Conservation (phyloP, 2,329 filamentous ascomycete genomes). For the Byssothecium circinans region DNA sequence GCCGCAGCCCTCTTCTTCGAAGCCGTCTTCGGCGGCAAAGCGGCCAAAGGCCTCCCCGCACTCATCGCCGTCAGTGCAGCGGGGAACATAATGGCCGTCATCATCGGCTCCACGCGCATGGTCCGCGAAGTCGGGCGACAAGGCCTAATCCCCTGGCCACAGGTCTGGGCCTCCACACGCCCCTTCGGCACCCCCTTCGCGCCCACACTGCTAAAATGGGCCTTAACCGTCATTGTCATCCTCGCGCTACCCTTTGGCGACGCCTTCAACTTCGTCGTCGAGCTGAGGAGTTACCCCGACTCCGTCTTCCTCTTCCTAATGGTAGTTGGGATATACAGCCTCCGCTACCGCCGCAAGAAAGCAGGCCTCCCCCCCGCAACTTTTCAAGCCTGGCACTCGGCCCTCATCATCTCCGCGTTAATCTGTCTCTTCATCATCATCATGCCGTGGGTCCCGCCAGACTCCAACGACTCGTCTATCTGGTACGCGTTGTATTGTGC, state of each 20-base stretch:
- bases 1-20: conserved; percentile 63
- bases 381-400: conserved; percentile 28
- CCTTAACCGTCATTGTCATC: conserved; percentile 31
- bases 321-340: conserved; percentile 27
- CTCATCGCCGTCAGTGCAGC: conserved; percentile 30
- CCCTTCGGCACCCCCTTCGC: conserved; percentile 66
- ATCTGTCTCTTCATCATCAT: conserved; percentile 53
- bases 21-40: conserved; percentile 59
- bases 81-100: conserved; percentile 34
- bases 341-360: conserved; percentile 28
- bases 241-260: conserved; percentile 60
- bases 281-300: conserved; percentile 31
- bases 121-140: conserved; percentile 35
- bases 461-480: conserved; percentile 66
- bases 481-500: conserved; percentile 73
- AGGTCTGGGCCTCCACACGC: conserved; percentile 64
- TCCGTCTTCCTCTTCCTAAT: conserved; percentile 29
- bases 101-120: conserved; percentile 32
- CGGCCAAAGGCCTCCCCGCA: conserved; percentile 57
- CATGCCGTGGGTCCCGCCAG: conserved; percentile 73
- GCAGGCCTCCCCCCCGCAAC: conserved; percentile 24
- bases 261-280: conserved; percentile 65
- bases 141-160: conserved; percentile 31
- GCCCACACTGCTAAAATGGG: conserved; percentile 51
- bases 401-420: conserved; percentile 26